Evolutionary conservation across 2,329 filamentous ascomycete species (phyloP).

Genomic region (Talaromyces piceae): DNA sequence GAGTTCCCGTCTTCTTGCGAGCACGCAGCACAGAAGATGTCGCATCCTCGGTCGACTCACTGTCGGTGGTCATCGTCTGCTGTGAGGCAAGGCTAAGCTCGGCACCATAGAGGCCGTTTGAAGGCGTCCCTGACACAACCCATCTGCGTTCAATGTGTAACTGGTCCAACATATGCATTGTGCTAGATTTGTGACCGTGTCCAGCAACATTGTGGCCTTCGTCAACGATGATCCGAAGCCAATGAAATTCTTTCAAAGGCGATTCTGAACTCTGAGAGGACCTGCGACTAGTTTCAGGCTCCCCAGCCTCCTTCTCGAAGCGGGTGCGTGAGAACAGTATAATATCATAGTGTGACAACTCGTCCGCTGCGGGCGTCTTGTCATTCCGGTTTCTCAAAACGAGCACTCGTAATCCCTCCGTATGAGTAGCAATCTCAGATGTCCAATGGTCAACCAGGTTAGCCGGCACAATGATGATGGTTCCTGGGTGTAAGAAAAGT

Average conservation of each 20-base stretch:
- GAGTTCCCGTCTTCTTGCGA: conserved; percentile 32
- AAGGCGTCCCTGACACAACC: conserved; percentile 87
- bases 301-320: conserved; percentile 61
- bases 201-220: conserved; percentile 83
- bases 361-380: conserved; percentile 49
- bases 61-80: conserved; percentile 30
- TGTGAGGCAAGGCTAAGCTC: conserved; percentile 50
- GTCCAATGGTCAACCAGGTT: conserved; percentile 83
- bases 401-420: conserved; percentile 57
- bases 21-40: conserved; percentile 24
- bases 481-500: conserved; percentile 60
- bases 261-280: conserved; percentile 46
- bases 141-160: conserved; percentile 64
- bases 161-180: conserved; percentile 47
- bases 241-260: conserved; percentile 64
- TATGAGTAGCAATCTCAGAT: conserved; percentile 72
- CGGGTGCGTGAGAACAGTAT: conserved; percentile 67
- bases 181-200: conserved; percentile 51
- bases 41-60: conserved; percentile 23
- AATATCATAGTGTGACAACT: conserved; percentile 63
- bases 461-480: conserved; percentile 70
- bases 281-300: conserved; percentile 43
- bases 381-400: conserved; percentile 49
- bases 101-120: conserved; percentile 71
- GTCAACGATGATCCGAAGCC: conserved; percentile 83